Conservation (phyloP, 164 flowering plant species). For the Taxillus chinensis region DNA sequence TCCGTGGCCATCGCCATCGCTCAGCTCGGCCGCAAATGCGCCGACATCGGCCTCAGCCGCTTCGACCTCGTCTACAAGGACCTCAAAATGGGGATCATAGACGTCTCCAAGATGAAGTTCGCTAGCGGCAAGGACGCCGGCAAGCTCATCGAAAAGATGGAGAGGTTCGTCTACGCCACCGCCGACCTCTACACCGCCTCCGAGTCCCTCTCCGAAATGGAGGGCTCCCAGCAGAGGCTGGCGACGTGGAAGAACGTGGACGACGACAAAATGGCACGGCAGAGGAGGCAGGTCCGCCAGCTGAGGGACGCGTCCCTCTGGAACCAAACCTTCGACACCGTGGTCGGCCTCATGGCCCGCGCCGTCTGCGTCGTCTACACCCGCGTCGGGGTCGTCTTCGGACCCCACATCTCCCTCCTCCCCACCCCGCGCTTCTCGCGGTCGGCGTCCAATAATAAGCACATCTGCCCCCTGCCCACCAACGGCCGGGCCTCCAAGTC, state of each 20-base stretch:
- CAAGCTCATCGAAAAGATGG: conserved; percentile 38
- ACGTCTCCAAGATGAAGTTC: conserved; percentile 21
- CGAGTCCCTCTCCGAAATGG: conserved; percentile 41
- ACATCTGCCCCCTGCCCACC: background rate
- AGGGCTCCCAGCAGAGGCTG: conserved; percentile 33
- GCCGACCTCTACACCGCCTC: conserved; percentile 25
- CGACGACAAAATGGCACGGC: conserved; percentile 30
- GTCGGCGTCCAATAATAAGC: no score
- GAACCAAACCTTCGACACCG: conserved; percentile 45
- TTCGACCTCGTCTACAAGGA: conserved; percentile 46
- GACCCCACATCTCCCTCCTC: conserved; percentile 30
- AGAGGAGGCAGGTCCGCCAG: conserved; percentile 34
- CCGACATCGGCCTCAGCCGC: conserved; percentile 23
- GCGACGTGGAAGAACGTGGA: conserved; percentile 26
- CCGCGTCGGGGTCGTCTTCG: conserved; percentile 44
- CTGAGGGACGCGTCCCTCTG: conserved; percentile 44
- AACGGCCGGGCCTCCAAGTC: conserved; percentile 7
- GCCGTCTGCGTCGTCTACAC: conserved; percentile 34
- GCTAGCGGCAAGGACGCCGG: conserved; percentile 18
- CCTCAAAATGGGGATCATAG: conserved; percentile 28
- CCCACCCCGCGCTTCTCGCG: conserved; percentile 11
- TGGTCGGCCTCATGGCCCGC: conserved; percentile 45
- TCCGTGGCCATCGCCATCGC: conserved; percentile 30
- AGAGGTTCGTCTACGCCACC: conserved; percentile 37
- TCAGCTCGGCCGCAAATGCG: conserved; percentile 43